Base-by-base conservation (phyloP, 345 rosid genomes). In the Euphorbia pulcherrima region DNA sequence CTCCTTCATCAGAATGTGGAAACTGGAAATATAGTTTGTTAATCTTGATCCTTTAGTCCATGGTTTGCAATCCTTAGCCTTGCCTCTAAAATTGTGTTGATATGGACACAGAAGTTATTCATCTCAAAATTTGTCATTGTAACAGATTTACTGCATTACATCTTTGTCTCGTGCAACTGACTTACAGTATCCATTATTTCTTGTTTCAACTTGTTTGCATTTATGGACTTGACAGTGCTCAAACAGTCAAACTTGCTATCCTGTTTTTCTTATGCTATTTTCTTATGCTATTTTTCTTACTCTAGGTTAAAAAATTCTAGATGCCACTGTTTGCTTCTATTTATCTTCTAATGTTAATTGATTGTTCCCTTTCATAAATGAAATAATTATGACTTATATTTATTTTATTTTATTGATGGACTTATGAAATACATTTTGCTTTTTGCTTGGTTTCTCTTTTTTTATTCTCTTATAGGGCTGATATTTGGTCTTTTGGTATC, bases 401-500 rank as follows among this genome's bases (percentile, higher is more conserved):
- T 50, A 20, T 50, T 2, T 17, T 50, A 1, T 50, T 50, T 50
- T 20, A 50, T 18, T 17, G 9, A 18, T 18, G 54, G 54, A 50
- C 18, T 50, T 50, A 50, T 7, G 67, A 60, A 72, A 26, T 35
- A 50, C 12, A 28, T 39, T 51, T 52, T 50, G 59, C 72, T 65
- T 75, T 69, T 76, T 66, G 64, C 46, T 76, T 67, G 65, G 17
- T n/a, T 78, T 29, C 44, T 44, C 41, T 41, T 39, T 67, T 50
- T 64, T 68, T 55, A 27, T 71, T 65, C 35, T 67, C 74, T 41
- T 24, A 17, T 89, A 95, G 99, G 91, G 99, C 99, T 74, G 99
- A 95, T 79, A 92, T 95, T 30, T 92, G 97, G 99, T 95, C 99
- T 40, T 87, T 95, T 72, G 99, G 99, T 69, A 95, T 95, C 68